These are phyloP conservation scores for Hymenoscyphus salicellus DNA, from an alignment of 2,329 filamentous ascomycete species.

Conservation along the genomic window DNA sequence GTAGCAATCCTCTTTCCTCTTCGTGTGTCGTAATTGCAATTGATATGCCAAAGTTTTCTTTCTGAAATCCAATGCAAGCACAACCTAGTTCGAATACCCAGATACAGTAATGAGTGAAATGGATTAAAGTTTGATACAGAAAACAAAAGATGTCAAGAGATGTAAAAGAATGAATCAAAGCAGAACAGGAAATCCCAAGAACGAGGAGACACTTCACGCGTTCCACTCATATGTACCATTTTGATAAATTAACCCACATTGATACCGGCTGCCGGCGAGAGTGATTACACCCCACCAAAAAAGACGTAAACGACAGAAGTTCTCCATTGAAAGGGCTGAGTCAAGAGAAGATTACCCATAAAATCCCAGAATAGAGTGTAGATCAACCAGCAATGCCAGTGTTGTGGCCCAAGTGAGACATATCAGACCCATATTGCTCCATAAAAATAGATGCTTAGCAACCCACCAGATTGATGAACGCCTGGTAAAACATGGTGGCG, in stretches of 20 bases:
- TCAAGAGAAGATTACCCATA: background rate
- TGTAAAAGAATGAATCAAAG: background rate
- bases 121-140: background rate
- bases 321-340: conserved; percentile 1
- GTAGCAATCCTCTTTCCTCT: background rate
- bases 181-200: background rate
- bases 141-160: conserved; percentile 6
- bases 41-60: background rate
- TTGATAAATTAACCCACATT: background rate
- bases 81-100: background rate
- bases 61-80: background rate
- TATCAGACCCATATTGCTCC: background rate
- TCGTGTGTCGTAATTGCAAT: background rate
- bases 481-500: background rate
- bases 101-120: conserved; percentile 3
- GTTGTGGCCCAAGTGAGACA: background rate
- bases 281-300: background rate
- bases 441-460: background rate
- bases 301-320: background rate
- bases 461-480: background rate
- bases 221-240: conserved; percentile 5
- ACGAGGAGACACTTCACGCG: background rate
- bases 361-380: background rate
- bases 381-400: background rate
- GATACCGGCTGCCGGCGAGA: background rate